A percentile compares a stretch with the other conserved stretches of the same genome.
These are phyloP conservation scores for Dendrobium catenatum DNA, from an alignment of 106 monocot species.

Conservation along the genomic window DNA sequence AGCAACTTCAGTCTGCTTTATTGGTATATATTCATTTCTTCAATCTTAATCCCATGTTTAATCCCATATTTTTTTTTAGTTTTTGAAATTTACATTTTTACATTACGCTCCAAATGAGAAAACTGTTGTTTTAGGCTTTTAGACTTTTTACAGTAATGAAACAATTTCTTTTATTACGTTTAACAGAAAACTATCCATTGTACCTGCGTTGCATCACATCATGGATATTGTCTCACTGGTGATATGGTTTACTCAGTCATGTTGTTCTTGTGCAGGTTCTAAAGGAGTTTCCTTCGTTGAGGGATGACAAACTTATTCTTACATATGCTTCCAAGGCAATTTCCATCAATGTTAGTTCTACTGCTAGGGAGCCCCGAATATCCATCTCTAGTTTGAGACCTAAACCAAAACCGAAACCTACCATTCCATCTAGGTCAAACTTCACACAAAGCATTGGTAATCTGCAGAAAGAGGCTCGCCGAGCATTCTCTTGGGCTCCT, in stretches of 20 bases:
- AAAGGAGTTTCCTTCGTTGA: slow-evolving; percentile 83
- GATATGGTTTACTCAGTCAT: not conserved
- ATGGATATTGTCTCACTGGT: not conserved
- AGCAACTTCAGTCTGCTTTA: slow-evolving; percentile 88
- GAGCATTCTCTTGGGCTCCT: slow-evolving; percentile 81
- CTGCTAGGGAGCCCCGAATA: slow-evolving; percentile 59
- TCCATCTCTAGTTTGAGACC: slow-evolving; percentile 45
- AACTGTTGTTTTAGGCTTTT: not conserved
- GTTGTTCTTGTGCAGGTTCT: slow-evolving; percentile 51
- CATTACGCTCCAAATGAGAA: not conserved
- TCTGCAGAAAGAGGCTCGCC: slow-evolving; percentile 83
- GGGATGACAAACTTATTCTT: slow-evolving; percentile 69
- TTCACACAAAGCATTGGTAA: slow-evolving; percentile 68
- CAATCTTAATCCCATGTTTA: not conserved
- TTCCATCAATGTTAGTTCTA: slow-evolving; percentile 49
- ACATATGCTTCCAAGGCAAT: slow-evolving; percentile 81
- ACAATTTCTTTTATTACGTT: not conserved
- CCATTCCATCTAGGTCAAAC: slow-evolving; percentile 39
- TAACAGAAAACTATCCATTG: not conserved
- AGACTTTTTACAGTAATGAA: not conserved
- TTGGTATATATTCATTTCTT: slow-evolving; percentile 38
- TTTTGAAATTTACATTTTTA: not conserved
- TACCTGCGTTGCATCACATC: not conserved
- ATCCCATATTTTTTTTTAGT: not conserved
- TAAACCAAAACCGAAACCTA: slow-evolving; percentile 62